Conservation (phyloP, 2,329 filamentous ascomycete species). For the Xylogone sp. region DNA sequence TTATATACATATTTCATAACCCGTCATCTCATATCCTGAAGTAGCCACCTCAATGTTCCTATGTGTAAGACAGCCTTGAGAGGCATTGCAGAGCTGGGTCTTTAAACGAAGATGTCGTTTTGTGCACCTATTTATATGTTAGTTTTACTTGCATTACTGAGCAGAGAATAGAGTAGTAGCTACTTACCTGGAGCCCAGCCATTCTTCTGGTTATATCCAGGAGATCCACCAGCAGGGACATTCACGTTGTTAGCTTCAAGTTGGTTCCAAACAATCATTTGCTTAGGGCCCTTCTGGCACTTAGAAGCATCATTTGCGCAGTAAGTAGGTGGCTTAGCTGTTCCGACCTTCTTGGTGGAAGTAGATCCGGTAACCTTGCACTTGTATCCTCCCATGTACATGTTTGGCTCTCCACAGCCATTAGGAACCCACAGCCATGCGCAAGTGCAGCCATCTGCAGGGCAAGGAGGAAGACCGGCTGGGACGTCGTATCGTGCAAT, state of each 20-base stretch:
- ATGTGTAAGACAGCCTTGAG: too few relatives aligned
- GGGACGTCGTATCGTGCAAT: constrained; percentile 33
- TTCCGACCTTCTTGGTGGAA: constrained; percentile 35
- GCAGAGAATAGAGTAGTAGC: too few relatives aligned
- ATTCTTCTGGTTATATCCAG: constrained; percentile 1
- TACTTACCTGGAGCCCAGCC: background rate
- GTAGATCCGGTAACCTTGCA: constrained; percentile 43
- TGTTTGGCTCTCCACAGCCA: constrained; percentile 34
- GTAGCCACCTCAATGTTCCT: too few relatives aligned
- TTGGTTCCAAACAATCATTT: constrained; percentile 47
- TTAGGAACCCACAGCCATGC: constrained; percentile 39
- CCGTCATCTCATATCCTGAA: too few relatives aligned
- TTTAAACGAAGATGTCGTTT: too few relatives aligned
- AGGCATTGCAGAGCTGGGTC: too few relatives aligned
- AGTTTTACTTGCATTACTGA: too few relatives aligned
- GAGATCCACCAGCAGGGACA: background rate
- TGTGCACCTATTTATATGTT: too few relatives aligned
- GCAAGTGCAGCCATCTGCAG: constrained; percentile 33
- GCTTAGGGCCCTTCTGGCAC: constrained; percentile 44
- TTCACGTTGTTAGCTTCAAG: constrained; percentile 11
- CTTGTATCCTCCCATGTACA: constrained; percentile 47
- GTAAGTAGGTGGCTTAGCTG: constrained; percentile 36
- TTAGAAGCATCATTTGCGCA: constrained; percentile 37
- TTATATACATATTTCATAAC: too few relatives aligned
- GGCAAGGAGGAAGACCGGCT: constrained; percentile 31